Conservation (phyloP, 352 stramenopile genomes). For the Albugo laibachii region DNA sequence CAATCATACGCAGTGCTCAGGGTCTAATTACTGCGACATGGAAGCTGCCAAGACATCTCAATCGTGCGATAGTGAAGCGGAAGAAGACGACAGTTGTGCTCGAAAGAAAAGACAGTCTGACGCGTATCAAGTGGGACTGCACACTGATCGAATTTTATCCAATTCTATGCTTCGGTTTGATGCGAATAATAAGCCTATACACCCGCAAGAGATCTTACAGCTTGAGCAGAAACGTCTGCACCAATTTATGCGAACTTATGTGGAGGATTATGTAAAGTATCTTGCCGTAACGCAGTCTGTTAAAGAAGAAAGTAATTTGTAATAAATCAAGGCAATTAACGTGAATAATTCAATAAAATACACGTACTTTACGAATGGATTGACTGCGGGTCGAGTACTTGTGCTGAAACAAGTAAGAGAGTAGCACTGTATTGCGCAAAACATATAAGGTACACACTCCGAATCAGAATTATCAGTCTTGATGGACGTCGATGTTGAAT, state of each 20-base stretch:
- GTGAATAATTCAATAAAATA: no score
- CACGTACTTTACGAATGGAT: no score
- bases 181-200: constrained; percentile 14
- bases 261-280: constrained; percentile 35
- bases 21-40: background rate
- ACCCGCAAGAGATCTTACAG: constrained; percentile 22
- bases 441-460: no score
- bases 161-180: constrained; percentile 35
- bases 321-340: no score
- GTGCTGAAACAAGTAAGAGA: no score
- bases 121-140: constrained; percentile 27
- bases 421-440: no score
- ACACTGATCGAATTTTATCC: constrained; percentile 13
- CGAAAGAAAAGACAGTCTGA: background rate
- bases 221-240: constrained; percentile 29
- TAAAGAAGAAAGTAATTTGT: no score
- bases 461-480: no score
- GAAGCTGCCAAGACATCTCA: constrained; percentile 22
- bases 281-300: background rate
- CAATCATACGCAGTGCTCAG: no score
- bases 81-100: constrained; percentile 16
- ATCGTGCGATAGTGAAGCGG: constrained; percentile 41
- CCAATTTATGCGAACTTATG: constrained; percentile 38
- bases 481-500: no score
- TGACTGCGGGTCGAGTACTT: no score